Evolutionary conservation across 768 basidiomycete species (phyloP), one percentile per base, ranked within the genome.

Genomic region (Psilocybe sp.): DNA sequence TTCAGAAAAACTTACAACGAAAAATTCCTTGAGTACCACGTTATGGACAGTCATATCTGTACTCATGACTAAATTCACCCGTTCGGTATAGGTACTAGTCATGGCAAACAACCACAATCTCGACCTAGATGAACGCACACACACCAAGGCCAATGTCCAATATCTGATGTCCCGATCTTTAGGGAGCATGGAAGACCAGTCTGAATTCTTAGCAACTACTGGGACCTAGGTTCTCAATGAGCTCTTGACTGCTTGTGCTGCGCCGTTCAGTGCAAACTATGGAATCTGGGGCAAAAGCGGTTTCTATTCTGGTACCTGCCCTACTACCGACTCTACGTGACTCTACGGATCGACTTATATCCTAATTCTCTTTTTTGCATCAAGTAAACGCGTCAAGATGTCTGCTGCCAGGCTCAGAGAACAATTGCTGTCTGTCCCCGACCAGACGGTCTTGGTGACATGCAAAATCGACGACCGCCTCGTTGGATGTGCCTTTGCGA

Each of bases 401-500:
- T 36, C 48, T 4, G 20, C 20, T 2, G 13, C 12, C 0, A 51
- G 40, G 35, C 47, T 60, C 1, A 28, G 47, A 2, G 23, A 33
- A 0, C 23, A 54, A 23, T 50, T 34, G 6, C 23, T 60, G 6
- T 43, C 47, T 1, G 39, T 42, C 19, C 57, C 61, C 1, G 52
- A 50, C 7, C 51, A 51, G 32, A 61, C 61, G 1, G 53, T 62
- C 14, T 38, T 66, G 6, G 47, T 50, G 3, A 51, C 51, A n/a
- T 64, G 65, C 35, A 44, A 41, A 15, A 7, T 33, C 1, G 31
- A 53, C 33, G 56, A 19, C 16, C 23, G 46, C 23, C 62, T 62
- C 40, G 40, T 68, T 16, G 66, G 69, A 1, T 67, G 68, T 32
- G 69, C 62, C 0, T 66, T 65, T 40, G 67, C 59, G 11, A 64